These are phyloP conservation scores for Calonectria montana DNA, from an alignment of 2,329 filamentous ascomycete genomes.

Conservation along the genomic window DNA sequence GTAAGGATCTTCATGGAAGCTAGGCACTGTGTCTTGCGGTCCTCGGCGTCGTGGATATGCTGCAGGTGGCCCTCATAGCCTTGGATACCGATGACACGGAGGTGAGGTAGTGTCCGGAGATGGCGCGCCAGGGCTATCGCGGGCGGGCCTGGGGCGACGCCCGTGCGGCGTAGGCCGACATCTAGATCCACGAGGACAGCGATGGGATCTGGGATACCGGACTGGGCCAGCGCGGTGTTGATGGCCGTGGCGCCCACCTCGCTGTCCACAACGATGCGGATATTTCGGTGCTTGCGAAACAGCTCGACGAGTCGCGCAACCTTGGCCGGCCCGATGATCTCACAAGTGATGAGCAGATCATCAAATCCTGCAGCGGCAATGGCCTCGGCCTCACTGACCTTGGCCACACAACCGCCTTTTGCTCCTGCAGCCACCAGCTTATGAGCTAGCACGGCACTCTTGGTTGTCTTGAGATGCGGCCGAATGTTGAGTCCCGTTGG, in stretches of 20 bases:
- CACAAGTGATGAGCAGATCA: slow-evolving; percentile 35
- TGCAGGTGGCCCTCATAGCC: slow-evolving; percentile 35
- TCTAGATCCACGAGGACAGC: slow-evolving; percentile 30
- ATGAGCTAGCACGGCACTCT: slow-evolving; percentile 21
- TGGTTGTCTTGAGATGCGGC: slow-evolving; percentile 33
- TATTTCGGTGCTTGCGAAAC: slow-evolving; percentile 10
- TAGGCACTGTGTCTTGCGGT: slow-evolving; percentile 26
- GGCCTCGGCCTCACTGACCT: slow-evolving; percentile 32
- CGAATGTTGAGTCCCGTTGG: slow-evolving; percentile 53
- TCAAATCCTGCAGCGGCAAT: slow-evolving; percentile 30
- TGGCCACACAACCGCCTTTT: slow-evolving; percentile 31
- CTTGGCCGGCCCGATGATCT: slow-evolving; percentile 27
- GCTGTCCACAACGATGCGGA: slow-evolving; percentile 31
- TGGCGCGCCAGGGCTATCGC: slow-evolving; percentile 22
- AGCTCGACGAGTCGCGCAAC: slow-evolving; percentile 28
- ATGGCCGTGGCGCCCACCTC: slow-evolving; percentile 23
- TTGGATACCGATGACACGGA: slow-evolving; percentile 30
- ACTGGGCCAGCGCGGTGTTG: slow-evolving; percentile 16
- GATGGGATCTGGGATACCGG: slow-evolving; percentile 10
- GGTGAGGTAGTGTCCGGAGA: neutral
- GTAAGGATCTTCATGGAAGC: slow-evolving; percentile 28
- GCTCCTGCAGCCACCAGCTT: slow-evolving; percentile 32
- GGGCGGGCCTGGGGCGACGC: neutral
- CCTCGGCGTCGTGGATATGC: slow-evolving; percentile 28
- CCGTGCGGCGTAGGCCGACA: slow-evolving; percentile 30